Percentiles rank a stretch among this genome's conserved stretches.
These are phyloP conservation scores for Zasmidium cellare DNA, from an alignment of 2,329 filamentous ascomycete species.

Conservation along the genomic window DNA sequence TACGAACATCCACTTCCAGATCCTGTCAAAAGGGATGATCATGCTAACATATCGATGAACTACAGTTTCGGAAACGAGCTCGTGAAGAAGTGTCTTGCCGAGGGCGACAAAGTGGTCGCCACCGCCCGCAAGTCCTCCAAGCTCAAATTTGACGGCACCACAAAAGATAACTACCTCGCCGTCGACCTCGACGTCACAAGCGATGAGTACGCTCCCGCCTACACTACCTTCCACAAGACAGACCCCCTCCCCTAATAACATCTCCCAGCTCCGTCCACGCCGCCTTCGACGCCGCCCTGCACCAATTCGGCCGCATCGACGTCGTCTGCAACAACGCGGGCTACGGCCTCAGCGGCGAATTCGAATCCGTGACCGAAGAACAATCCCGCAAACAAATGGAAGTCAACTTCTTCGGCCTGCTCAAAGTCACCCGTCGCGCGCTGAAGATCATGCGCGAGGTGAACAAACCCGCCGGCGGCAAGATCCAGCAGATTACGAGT, in stretches of 20 bases:
- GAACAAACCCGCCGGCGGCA: conserved; percentile 49
- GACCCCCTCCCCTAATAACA: no score
- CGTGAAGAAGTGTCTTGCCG: conserved; percentile 43
- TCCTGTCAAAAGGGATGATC: background rate
- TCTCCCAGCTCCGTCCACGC: conserved; percentile 45
- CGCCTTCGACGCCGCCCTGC: conserved; percentile 46
- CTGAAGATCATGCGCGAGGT: conserved; percentile 47
- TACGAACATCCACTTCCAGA: background rate
- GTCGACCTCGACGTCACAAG: conserved; percentile 56
- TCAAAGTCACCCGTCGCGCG: conserved; percentile 53
- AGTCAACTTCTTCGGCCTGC: conserved; percentile 60
- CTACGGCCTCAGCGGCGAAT: conserved; percentile 54
- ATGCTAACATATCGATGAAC: no score
- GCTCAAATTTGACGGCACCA: conserved; percentile 39
- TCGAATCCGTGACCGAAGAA: conserved; percentile 53
- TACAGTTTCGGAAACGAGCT: conserved; percentile 43
- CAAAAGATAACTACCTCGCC: conserved; percentile 50
- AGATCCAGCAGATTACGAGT: conserved; percentile 57
- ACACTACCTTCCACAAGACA: conserved; percentile 40
- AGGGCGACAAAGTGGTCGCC: conserved; percentile 47
- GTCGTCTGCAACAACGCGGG: conserved; percentile 53
- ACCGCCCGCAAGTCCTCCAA: conserved; percentile 49
- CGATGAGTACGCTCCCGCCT: conserved; percentile 36
- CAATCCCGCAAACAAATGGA: conserved; percentile 57
- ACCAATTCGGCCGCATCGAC: conserved; percentile 58